Percentiles rank a stretch among this genome's conserved stretches.
phyloP scores from a whole-genome alignment of 2,329 filamentous ascomycete genomes.

The Biscogniauxia sp. region DNA sequence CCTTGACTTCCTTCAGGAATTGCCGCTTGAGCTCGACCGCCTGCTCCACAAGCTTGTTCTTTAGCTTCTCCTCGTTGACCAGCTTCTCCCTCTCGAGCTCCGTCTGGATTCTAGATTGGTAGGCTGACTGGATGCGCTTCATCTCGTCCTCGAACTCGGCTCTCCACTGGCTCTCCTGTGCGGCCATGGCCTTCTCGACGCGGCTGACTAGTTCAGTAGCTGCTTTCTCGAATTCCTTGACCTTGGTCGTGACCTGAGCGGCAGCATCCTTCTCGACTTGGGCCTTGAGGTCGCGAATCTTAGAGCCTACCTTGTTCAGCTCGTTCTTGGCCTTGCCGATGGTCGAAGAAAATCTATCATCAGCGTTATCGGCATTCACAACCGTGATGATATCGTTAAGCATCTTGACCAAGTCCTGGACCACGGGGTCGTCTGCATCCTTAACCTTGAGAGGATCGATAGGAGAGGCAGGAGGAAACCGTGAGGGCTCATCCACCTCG shows the following conservation, averaged over 20 bases:
- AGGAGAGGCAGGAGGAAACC: slow-evolving; percentile 60
- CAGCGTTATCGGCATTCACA: slow-evolving; percentile 81
- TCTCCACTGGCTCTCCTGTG: slow-evolving; percentile 79
- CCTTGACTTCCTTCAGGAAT: slow-evolving; percentile 75
- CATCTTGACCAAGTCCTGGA: slow-evolving; percentile 92
- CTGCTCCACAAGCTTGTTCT: slow-evolving; percentile 87
- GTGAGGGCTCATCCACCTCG: slow-evolving; percentile 65
- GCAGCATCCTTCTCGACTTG: slow-evolving; percentile 70
- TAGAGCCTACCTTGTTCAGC: slow-evolving; percentile 71
- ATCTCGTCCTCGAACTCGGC: slow-evolving; percentile 87
- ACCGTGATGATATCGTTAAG: slow-evolving; percentile 94
- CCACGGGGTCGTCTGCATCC: slow-evolving; percentile 78
- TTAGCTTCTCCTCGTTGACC: slow-evolving; percentile 76
- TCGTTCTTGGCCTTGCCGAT: slow-evolving; percentile 85
- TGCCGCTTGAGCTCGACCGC: slow-evolving; percentile 83
- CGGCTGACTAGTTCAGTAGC: slow-evolving; percentile 83
- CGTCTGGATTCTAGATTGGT: slow-evolving; percentile 75
- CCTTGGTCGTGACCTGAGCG: slow-evolving; percentile 68
- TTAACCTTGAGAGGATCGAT: slow-evolving; percentile 77
- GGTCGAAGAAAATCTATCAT: slow-evolving; percentile 72
- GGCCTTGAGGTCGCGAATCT: slow-evolving; percentile 72
- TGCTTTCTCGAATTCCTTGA: slow-evolving; percentile 79
- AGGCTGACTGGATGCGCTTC: slow-evolving; percentile 71
- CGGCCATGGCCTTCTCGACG: slow-evolving; percentile 78
- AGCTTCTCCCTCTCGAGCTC: slow-evolving; percentile 78